Evolutionary conservation across 2,329 filamentous ascomycete genomes (phyloP).

Genomic region (Sporothrix brunneoviolacea): DNA sequence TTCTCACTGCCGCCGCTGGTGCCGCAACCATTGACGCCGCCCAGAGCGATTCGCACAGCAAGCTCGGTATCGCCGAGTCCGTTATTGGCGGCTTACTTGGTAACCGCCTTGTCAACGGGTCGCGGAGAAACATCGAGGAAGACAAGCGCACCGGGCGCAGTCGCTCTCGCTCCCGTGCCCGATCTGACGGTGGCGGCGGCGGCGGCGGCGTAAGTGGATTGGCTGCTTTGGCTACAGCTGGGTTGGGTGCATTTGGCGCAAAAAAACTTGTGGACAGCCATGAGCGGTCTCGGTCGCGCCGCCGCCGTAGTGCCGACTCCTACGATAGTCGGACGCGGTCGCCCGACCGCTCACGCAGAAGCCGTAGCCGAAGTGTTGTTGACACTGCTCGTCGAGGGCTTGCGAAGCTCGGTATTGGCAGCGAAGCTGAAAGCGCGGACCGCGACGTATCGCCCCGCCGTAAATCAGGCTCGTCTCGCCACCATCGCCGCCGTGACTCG

Average conservation of each 20-base stretch:
- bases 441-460: constrained; percentile 29
- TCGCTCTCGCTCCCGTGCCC: constrained; percentile 59
- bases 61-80: constrained; percentile 76
- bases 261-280: constrained; percentile 52
- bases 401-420: constrained; percentile 55
- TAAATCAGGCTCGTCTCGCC: constrained; percentile 19
- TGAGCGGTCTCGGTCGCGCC: constrained; percentile 46
- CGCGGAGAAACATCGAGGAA: constrained; percentile 58
- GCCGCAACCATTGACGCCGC: constrained; percentile 81
- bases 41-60: constrained; percentile 67
- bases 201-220: constrained; percentile 44
- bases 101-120: constrained; percentile 78
- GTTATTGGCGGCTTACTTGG: constrained; percentile 83
- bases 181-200: constrained; percentile 42
- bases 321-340: constrained; percentile 37
- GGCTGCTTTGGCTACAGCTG: constrained; percentile 58
- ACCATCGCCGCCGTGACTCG: constrained; percentile 23
- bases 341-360: constrained; percentile 36
- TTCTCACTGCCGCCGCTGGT: constrained; percentile 79
- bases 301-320: constrained; percentile 44
- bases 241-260: constrained; percentile 52
- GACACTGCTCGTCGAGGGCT: constrained; percentile 55
- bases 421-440: constrained; percentile 34
- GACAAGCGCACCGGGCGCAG: constrained; percentile 56
- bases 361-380: constrained; percentile 60